Conservation (phyloP, 345 rosid genomes). For the Barbarea vulgaris region DNA sequence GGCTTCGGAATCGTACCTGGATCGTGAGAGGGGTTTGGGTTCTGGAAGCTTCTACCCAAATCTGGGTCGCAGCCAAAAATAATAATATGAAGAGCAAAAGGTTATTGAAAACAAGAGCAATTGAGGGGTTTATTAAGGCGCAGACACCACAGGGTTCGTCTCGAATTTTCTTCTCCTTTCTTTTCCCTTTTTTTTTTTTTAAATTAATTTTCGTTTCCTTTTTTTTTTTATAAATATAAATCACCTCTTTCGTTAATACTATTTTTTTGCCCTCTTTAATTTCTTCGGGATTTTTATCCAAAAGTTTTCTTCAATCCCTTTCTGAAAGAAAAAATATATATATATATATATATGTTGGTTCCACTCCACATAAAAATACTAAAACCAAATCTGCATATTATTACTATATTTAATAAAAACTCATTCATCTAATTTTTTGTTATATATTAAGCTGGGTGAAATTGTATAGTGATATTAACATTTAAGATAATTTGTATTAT, state of each 20-base stretch:
- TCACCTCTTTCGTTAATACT: neutral
- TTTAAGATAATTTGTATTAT: too few relatives aligned
- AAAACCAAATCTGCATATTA: neutral
- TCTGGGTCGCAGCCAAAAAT: neutral
- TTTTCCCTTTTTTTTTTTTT: neutral
- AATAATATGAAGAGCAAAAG: neutral
- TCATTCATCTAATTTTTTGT: neutral
- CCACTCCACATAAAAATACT: neutral
- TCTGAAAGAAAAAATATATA: neutral
- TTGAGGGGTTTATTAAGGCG: constrained; percentile 21
- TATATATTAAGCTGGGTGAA: constrained; percentile 19
- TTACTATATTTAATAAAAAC: too few relatives aligned
- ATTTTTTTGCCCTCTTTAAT: neutral
- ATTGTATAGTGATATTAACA: too few relatives aligned
- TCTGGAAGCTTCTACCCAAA: constrained; percentile 32
- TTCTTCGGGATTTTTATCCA: constrained; percentile 30
- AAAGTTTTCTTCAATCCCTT: neutral
- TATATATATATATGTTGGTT: neutral
- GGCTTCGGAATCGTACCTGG: constrained; percentile 40
- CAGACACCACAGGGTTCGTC: constrained; percentile 30
- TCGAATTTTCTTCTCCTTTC: constrained; percentile 29
- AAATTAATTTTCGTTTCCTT: neutral
- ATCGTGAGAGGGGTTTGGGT: constrained; percentile 8
- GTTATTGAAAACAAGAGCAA: neutral
- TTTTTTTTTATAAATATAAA: neutral